Base-by-base conservation (phyloP, 495 filamentous ascomycete species). In the Durotheca rogersii region DNA sequence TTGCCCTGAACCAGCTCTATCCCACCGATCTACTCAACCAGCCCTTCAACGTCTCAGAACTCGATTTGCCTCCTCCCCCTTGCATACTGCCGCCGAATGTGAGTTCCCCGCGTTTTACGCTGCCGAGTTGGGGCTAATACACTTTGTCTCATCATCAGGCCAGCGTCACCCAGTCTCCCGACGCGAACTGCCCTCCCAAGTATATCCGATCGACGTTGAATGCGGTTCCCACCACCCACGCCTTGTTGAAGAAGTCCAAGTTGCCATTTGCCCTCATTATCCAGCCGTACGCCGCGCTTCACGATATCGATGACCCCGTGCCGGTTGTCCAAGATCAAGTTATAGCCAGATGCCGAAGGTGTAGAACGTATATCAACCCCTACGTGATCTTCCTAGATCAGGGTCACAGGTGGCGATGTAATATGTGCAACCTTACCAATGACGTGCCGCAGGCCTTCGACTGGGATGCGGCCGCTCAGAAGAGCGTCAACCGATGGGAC, bases 381-480 rank as follows among this genome's bases (percentile, higher is more conserved):
- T 98, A 92, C 48, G 93, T 91, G 34, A 89, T 86, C 41, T 98
- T 98, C 76, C 72, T 98, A 32, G 93, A 98, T 51, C 89, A 97
- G 67, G 92, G 92, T 14, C 93, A 98, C 73, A 81, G 93, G 62
- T 97, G 93, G 93, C 84, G 92, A 47, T 98, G 93, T 72, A 98
- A 98, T 71, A 97, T 98, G 92, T 98, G 93, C 65, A 96, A 96
- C 68, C 76, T 98, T 47, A 96, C 91, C 44, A 98, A 97, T 65
- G 93, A 98, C 61, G 94, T 98, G 11, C 93, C 93, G 6, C 94
- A 97, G 71, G 91, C 90, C 4, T 98, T 97, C 54, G 93, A 98
- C 68, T 98, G 93, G 93, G 94, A 98, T 71, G 82, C 87, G 29
- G 83, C 89, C 10, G 72, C 88, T 39, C 91, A 96, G 67, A 90